Evolutionary conservation across 352 stramenopile genomes (phyloP).

Genomic region (Plasmopara halstedii): DNA sequence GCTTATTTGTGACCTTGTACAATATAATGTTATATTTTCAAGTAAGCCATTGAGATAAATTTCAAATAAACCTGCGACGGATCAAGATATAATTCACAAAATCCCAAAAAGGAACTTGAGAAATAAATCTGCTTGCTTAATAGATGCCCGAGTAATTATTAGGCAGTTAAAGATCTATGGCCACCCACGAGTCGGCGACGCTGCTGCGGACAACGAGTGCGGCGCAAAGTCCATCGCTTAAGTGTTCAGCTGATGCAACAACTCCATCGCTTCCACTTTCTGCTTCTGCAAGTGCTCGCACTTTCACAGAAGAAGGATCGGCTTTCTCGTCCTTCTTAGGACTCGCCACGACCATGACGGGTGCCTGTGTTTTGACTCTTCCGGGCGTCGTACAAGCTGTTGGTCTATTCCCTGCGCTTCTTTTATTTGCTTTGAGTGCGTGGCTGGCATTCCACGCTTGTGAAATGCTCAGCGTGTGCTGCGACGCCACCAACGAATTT

Average conservation of each 20-base stretch:
- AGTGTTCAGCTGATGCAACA: neutral
- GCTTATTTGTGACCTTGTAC: too few species aligned
- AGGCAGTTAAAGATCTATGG: neutral
- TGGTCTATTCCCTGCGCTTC: slow-evolving; percentile 36
- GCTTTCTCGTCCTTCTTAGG: slow-evolving; percentile 69
- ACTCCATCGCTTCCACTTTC: slow-evolving; percentile 1
- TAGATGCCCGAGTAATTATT: neutral
- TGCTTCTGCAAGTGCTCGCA: slow-evolving; percentile 1
- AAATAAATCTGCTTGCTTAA: too few species aligned
- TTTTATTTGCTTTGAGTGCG: slow-evolving; percentile 45
- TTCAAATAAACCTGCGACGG: too few species aligned
- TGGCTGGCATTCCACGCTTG: slow-evolving; percentile 66
- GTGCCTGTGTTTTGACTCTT: slow-evolving; percentile 69
- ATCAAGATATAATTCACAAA: too few species aligned
- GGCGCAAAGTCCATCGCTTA: slow-evolving; percentile 15
- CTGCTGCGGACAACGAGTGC: slow-evolving; percentile 28
- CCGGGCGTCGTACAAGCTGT: slow-evolving; percentile 56
- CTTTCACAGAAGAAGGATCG: slow-evolving; percentile 43
- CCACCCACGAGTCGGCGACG: slow-evolving; percentile 4
- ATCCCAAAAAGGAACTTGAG: too few species aligned
- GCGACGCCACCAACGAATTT: slow-evolving; percentile 53
- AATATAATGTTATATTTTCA: too few species aligned
- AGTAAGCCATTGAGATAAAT: too few species aligned
- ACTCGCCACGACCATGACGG: slow-evolving; percentile 79
- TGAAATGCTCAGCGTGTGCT: slow-evolving; percentile 61